A percentile compares a stretch with the other conserved stretches of the same genome.
Evolutionary conservation across 108 stramenopile genomes (phyloP).

Genomic region (Bacterosira constricta): DNA sequence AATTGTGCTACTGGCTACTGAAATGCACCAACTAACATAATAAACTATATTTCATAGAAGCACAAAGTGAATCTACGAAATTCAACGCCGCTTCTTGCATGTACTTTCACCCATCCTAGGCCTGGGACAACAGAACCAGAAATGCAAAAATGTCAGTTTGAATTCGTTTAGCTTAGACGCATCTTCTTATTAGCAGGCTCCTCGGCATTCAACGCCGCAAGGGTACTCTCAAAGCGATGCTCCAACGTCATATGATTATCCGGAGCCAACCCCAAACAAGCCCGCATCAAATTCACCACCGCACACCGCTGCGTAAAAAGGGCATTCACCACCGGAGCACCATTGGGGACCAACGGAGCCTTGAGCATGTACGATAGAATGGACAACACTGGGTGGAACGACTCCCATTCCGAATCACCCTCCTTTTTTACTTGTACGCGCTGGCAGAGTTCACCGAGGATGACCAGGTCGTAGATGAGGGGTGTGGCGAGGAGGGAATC

Average conservation of each 20-base stretch:
- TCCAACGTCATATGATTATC: slow-evolving; percentile 97
- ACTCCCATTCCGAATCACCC: slow-evolving; percentile 77
- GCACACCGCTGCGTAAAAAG: slow-evolving; percentile 96
- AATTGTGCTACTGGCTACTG: no score
- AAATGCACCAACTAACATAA: no score
- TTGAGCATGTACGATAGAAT: slow-evolving; percentile 98
- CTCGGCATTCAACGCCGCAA: slow-evolving; percentile 44
- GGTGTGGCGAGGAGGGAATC: slow-evolving; percentile 97
- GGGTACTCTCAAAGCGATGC: slow-evolving; percentile 82
- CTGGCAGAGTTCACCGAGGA: slow-evolving; percentile 92
- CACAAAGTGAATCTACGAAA: no score
- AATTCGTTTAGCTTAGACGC: slow-evolving; percentile 24
- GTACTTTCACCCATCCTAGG: no score
- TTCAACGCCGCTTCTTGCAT: no score
- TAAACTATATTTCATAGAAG: no score
- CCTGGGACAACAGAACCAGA: no score
- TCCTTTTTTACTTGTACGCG: slow-evolving; percentile 87
- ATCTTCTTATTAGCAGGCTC: slow-evolving; percentile 36
- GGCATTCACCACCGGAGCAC: slow-evolving; percentile 98
- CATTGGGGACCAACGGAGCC: slow-evolving; percentile 95
- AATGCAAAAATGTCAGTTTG: neutral
- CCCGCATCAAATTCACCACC: slow-evolving; percentile 94
- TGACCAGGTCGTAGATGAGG: slow-evolving; percentile 95
- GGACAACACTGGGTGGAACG: slow-evolving; percentile 94
- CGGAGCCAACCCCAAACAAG: slow-evolving; percentile 92